Conservation (phyloP, 805 yeast genomes). For the Teunomyces kruisii region DNA sequence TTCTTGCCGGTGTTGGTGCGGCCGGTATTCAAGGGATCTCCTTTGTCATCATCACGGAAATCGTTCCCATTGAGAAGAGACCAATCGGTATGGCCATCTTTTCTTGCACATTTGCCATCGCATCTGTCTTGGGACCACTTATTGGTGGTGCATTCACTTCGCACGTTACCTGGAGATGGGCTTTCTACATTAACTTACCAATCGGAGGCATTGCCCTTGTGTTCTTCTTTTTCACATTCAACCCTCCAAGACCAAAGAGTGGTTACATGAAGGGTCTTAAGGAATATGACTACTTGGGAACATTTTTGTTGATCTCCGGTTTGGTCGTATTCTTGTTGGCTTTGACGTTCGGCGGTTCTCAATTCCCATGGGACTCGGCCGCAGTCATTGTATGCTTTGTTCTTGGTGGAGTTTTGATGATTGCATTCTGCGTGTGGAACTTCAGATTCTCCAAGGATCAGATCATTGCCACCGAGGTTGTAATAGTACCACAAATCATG, state of each 20-base stretch:
- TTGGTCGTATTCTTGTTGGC: slow-evolving; percentile 23
- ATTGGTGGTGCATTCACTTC: slow-evolving; percentile 27
- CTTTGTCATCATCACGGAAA: slow-evolving; percentile 31
- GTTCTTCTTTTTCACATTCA: slow-evolving; percentile 17
- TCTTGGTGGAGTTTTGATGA: slow-evolving; percentile 24
- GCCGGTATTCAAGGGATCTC: slow-evolving; percentile 33
- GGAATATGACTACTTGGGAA: slow-evolving; percentile 21
- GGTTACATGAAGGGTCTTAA: slow-evolving; percentile 13
- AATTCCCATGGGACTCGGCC: slow-evolving; percentile 21
- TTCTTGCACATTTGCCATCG: slow-evolving; percentile 19
- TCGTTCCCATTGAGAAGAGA: slow-evolving; percentile 28
- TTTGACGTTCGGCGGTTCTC: slow-evolving; percentile 21
- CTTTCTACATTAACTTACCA: slow-evolving; percentile 27
- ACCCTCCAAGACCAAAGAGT: slow-evolving; percentile 18
- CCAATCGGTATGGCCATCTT: slow-evolving; percentile 22
- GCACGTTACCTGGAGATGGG: slow-evolving; percentile 27
- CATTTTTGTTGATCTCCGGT: slow-evolving; percentile 18
- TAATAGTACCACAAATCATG: slow-evolving; percentile 11
- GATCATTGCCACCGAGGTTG: slow-evolving; percentile 17
- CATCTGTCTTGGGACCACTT: slow-evolving; percentile 25
- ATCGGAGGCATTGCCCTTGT: slow-evolving; percentile 21
- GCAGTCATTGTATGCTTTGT: slow-evolving; percentile 23
- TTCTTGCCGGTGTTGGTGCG: slow-evolving; percentile 38
- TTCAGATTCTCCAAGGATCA: slow-evolving; percentile 16
- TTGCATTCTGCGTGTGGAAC: slow-evolving; percentile 20